A percentile compares a stretch with the other conserved stretches of the same genome.
These are phyloP conservation scores for Volvox reticuliferus DNA, from an alignment of 139 green algal species.

Conservation along the genomic window DNA sequence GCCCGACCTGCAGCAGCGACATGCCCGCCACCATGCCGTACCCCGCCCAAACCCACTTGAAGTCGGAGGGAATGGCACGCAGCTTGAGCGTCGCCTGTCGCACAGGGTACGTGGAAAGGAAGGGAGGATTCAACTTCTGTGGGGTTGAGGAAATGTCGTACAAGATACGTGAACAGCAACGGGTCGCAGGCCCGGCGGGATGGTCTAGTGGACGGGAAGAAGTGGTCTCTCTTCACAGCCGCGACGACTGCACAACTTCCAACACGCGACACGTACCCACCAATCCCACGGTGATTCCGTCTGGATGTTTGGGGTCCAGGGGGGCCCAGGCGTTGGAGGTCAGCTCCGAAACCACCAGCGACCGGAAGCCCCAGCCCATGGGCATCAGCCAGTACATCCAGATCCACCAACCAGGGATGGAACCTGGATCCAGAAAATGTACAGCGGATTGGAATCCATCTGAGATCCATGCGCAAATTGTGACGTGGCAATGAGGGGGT, in stretches of 20 bases:
- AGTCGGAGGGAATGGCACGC: conserved; percentile 22
- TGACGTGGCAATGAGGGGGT: too few species aligned
- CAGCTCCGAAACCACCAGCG: conserved; percentile 61
- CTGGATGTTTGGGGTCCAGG: background rate
- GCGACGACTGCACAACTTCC: background rate
- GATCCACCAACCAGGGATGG: conserved; percentile 64
- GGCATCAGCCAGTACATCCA: conserved; percentile 65
- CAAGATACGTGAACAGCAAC: background rate
- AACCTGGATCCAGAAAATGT: conserved; percentile 34
- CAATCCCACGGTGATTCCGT: background rate
- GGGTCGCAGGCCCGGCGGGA: background rate
- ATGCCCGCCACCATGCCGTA: conserved; percentile 2
- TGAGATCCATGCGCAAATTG: too few species aligned
- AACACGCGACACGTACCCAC: background rate
- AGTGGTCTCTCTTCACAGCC: background rate
- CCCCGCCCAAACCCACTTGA: conserved; percentile 36
- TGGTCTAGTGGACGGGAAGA: background rate
- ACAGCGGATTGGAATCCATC: too few species aligned
- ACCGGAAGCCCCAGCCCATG: conserved; percentile 46
- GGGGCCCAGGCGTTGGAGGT: background rate
- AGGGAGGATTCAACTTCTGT: too few species aligned
- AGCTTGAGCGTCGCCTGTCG: background rate
- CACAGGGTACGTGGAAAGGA: background rate
- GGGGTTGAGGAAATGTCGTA: too few species aligned
- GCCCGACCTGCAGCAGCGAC: background rate